These are phyloP conservation scores for Tetrahymena malaccensis DNA, from an alignment of 73 alveolate species.

Conservation along the genomic window DNA sequence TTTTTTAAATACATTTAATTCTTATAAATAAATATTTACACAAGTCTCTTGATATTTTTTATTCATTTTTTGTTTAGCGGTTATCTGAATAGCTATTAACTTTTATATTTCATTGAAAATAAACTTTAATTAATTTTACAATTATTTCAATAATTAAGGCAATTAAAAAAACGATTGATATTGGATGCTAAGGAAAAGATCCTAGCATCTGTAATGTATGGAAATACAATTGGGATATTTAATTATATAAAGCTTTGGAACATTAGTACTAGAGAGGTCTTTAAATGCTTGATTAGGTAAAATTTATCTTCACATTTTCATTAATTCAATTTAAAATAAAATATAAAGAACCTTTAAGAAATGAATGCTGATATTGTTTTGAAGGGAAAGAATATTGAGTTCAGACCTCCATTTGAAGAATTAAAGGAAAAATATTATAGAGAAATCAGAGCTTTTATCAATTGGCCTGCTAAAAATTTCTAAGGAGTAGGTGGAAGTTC, in stretches of 20 bases:
- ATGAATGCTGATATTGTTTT: conserved; percentile 94
- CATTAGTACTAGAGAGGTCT: conserved; percentile 93
- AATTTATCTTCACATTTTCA: neutral
- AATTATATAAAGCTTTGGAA: conserved; percentile 92
- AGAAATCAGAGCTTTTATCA: conserved; percentile 57
- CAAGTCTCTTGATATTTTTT: no score
- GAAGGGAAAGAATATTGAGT: conserved; percentile 57
- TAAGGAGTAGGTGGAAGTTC: conserved; percentile 94
- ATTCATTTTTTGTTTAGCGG: no score
- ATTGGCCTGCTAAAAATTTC: conserved; percentile 66
- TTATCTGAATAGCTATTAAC: no score
- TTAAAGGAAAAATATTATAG: conserved; percentile 87
- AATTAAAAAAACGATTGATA: conserved; percentile 64
- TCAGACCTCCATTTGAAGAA: conserved; percentile 98
- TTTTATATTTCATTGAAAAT: no score
- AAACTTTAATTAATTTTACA: neutral
- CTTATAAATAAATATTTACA: no score
- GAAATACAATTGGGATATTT: conserved; percentile 90
- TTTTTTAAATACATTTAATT: neutral
- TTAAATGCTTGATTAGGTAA: conserved; percentile 45
- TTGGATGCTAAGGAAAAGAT: conserved; percentile 56
- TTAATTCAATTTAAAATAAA: neutral
- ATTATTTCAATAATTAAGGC: neutral
- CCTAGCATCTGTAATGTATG: conserved; percentile 71
- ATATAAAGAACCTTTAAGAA: conserved; percentile 82